Evolutionary conservation across 768 basidiomycete genomes (phyloP), one percentile per base, ranked within the genome.

Genomic region (button mushroom (Agaricus bisporus)): DNA sequence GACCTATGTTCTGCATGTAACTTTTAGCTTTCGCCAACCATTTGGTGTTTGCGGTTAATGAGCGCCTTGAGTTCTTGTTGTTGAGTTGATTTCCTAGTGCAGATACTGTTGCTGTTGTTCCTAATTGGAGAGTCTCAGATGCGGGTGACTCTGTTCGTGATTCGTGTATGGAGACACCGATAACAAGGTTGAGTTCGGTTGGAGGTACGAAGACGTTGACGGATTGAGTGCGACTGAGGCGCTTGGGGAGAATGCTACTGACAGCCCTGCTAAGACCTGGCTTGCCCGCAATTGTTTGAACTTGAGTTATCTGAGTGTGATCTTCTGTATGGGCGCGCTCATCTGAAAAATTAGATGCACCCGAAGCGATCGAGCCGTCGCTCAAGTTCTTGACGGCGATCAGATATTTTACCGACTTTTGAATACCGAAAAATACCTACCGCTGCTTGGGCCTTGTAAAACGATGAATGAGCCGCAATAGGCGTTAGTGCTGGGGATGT

Each of bases 141-240:
- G 39, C 39, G 29, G 47, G 25, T 5, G 37, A 39, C 35, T 48
- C 53, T 4, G 53, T 54, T 42, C 46, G 48, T 11, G 32, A 54
- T 37, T 54, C 53, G 12, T 54, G 53, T 9, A 54, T 18, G 18
- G 47, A 54, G 18, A 54, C 46, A 26, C 53, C 53, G 12, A 54
- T 42, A 5, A 54, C 46, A 36, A 54, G 52, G 28, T 41, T 48
- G 9, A 29, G 46, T 41, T 54, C 39, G 12, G 53, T 32, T 15
- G 36, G n/a, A 15, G 53, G 45, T 12, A 47, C 42, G 17, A 48
- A 41, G 39, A 54, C 14, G 17, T 39, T 48, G 28, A 28, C 39
- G 9, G 47, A 54, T 22, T 42, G 41, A 4, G 53, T 48, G 18
- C 53, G 53, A 32, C 47, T 54, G 46, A 54, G 53, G 1, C 46